Evolutionary conservation across 2,329 filamentous ascomycete genomes (phyloP).

Genomic region (Aspergillus fijiensis): DNA sequence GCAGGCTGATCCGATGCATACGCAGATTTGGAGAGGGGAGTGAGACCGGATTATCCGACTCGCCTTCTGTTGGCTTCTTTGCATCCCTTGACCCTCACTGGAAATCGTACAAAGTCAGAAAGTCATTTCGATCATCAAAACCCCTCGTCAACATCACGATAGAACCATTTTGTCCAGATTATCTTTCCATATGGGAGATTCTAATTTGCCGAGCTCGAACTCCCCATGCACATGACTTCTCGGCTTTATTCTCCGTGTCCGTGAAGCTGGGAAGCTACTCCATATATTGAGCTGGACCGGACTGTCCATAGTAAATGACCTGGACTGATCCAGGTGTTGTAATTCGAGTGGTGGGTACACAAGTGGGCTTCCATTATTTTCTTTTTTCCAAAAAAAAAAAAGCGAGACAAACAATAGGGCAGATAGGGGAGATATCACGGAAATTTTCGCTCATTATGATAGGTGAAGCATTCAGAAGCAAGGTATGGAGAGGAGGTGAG

Average conservation of each 20-base stretch:
- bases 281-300: not conserved
- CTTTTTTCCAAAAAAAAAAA: not conserved
- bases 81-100: not conserved
- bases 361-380: not conserved
- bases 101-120: not conserved
- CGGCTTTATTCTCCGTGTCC: not conserved
- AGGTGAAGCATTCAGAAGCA: not conserved
- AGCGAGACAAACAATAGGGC: not conserved
- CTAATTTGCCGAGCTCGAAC: not conserved
- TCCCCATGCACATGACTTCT: not conserved
- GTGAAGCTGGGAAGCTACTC: not conserved
- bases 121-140: not conserved
- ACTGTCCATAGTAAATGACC: not conserved
- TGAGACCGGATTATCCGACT: not conserved
- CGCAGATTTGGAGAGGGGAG: not conserved
- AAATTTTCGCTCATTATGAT: not conserved
- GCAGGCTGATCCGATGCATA: not conserved
- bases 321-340: not conserved
- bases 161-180: not conserved
- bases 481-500: not conserved
- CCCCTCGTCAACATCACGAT: not conserved
- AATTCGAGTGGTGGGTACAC: slow-evolving; percentile 6
- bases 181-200: not conserved
- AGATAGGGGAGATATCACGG: not conserved
- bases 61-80: not conserved